These are phyloP conservation scores for Aschersonia sp. DNA, from an alignment of 2,329 filamentous ascomycete genomes.

Conservation along the genomic window DNA sequence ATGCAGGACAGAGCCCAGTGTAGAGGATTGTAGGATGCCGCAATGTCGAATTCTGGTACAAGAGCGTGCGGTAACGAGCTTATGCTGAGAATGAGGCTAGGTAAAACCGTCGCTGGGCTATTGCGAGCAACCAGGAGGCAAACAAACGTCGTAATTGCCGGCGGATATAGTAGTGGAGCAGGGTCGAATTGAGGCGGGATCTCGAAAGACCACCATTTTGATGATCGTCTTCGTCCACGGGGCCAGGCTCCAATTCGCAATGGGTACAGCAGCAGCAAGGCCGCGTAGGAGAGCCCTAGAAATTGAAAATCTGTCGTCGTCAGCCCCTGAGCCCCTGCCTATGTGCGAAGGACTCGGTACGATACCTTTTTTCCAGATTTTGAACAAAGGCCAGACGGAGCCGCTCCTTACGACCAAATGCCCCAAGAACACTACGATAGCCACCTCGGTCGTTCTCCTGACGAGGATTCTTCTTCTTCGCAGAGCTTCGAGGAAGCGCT, in stretches of 20 bases:
- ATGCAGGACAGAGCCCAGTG: conserved; percentile 69
- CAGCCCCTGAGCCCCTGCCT: neutral
- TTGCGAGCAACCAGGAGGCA: conserved; percentile 56
- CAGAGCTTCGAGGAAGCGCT: conserved; percentile 10
- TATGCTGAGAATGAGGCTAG: conserved; percentile 71
- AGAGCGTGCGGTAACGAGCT: conserved; percentile 60
- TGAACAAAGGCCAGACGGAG: conserved; percentile 28
- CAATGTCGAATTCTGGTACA: conserved; percentile 47
- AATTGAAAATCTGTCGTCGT: conserved; percentile 26
- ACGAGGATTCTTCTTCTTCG: conserved; percentile 35
- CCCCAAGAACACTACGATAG: conserved; percentile 34
- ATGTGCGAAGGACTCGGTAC: neutral
- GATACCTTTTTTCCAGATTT: conserved; percentile 34
- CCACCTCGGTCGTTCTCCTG: conserved; percentile 36
- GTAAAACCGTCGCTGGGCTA: conserved; percentile 47
- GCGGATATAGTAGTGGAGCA: conserved; percentile 78
- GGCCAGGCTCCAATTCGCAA: conserved; percentile 39
- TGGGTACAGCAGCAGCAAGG: conserved; percentile 40
- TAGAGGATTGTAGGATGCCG: conserved; percentile 45
- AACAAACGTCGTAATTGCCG: conserved; percentile 59
- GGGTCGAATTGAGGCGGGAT: conserved; percentile 77
- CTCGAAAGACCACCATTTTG: conserved; percentile 24
- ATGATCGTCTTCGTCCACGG: conserved; percentile 22
- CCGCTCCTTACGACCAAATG: conserved; percentile 31
- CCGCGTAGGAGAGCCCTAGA: conserved; percentile 18